A percentile compares a stretch with the other conserved stretches of the same genome.
phyloP scores from a whole-genome alignment of 2,329 filamentous ascomycete species.

The Septoria petroselini region DNA sequence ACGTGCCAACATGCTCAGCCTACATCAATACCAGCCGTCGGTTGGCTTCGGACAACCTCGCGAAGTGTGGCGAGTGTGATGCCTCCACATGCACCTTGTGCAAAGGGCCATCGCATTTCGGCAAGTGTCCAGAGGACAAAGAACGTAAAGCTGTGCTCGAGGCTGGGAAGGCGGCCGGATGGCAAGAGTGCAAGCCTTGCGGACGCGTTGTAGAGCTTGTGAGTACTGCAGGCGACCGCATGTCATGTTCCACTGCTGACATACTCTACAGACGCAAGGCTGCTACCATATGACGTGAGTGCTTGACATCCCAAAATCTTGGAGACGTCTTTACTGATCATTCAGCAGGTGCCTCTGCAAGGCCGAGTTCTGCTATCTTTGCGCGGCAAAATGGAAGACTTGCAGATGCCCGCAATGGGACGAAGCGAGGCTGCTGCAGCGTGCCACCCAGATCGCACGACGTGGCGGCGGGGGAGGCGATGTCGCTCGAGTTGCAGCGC shows the following conservation, averaged over 20 bases:
- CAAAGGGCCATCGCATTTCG: conserved; percentile 1
- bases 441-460: not conserved
- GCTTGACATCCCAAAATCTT: no score
- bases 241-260: not conserved
- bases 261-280: not conserved
- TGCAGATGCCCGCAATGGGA: not conserved
- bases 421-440: not conserved
- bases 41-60: no score
- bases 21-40: conserved; percentile 2
- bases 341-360: not conserved
- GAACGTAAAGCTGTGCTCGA: not conserved
- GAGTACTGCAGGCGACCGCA: not conserved
- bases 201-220: not conserved
- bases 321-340: no score
- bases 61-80: not conserved
- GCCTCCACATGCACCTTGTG: conserved; percentile 3
- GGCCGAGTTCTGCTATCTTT: not conserved
- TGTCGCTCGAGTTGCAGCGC: no score
- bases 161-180: not conserved
- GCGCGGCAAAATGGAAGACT: not conserved
- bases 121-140: not conserved
- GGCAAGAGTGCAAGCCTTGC: not conserved
- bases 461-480: not conserved
- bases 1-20: conserved; percentile 6
- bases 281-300: not conserved